A percentile compares a stretch with the other conserved stretches of the same genome.
These are phyloP conservation scores for Viridothelium virens DNA, from an alignment of 495 filamentous ascomycete species.

Conservation along the genomic window DNA sequence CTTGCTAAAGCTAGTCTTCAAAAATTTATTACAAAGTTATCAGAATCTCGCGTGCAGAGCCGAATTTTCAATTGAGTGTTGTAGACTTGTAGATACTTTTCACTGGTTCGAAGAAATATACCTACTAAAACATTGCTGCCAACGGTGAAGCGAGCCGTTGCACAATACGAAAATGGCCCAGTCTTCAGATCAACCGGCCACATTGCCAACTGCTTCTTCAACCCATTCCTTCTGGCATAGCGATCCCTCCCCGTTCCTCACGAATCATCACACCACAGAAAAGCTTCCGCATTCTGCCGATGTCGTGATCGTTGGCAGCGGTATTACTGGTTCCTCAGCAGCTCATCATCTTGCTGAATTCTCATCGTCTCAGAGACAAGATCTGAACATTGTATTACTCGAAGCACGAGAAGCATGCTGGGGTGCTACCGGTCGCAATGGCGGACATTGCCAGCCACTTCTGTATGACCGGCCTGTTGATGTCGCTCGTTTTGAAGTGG, in stretches of 20 bases:
- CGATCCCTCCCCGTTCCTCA: constrained; percentile 47
- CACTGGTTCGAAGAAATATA: too few species aligned
- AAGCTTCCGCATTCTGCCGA: constrained; percentile 52
- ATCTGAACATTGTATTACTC: constrained; percentile 55
- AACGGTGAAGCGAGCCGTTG: neutral
- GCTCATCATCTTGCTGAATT: constrained; percentile 49
- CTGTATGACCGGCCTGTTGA: constrained; percentile 45
- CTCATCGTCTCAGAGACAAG: constrained; percentile 13
- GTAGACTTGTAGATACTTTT: too few species aligned
- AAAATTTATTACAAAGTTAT: too few species aligned
- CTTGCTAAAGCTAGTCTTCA: too few species aligned
- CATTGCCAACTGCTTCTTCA: constrained; percentile 46
- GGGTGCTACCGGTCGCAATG: constrained; percentile 75
- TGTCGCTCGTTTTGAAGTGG: constrained; percentile 57
- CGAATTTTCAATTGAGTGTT: too few species aligned
- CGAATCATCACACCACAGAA: constrained; percentile 52
- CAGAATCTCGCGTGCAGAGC: too few species aligned
- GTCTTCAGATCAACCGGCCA: constrained; percentile 10
- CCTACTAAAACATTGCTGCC: too few species aligned
- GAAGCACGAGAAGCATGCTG: constrained; percentile 73
- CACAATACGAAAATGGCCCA: neutral
- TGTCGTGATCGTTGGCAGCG: constrained; percentile 64
- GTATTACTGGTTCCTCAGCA: constrained; percentile 61
- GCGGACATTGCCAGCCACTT: constrained; percentile 64
- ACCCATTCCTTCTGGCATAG: constrained; percentile 70